Percentiles rank a stretch among this genome's conserved stretches.
Evolutionary conservation across 1,139 yeast genomes (phyloP).

Genomic region (Saccharomyces hybrid): DNA sequence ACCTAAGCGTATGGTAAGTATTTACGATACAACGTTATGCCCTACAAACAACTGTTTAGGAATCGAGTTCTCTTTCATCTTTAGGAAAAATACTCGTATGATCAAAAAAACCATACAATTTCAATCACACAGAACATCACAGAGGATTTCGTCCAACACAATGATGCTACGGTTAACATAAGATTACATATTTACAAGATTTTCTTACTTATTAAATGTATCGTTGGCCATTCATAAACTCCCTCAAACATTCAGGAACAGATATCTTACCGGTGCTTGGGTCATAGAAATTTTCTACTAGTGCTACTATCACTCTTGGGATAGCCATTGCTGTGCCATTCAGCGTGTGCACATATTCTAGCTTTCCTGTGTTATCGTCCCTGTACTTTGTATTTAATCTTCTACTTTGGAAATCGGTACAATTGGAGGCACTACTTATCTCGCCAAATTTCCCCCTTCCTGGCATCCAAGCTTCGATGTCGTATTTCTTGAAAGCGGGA

Average conservation of each 20-base stretch:
- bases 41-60: neutral
- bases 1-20: neutral
- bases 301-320: conserved; percentile 83
- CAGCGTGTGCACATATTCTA: conserved; percentile 65
- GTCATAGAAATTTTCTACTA: conserved; percentile 78
- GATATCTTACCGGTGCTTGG: conserved; percentile 44
- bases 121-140: neutral
- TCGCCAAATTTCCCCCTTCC: conserved; percentile 95
- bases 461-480: conserved; percentile 98
- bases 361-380: conserved; percentile 32
- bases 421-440: conserved; percentile 82
- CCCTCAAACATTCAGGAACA: conserved; percentile 63
- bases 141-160: neutral
- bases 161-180: neutral
- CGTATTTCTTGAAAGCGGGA: conserved; percentile 87
- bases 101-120: too few species aligned
- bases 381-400: conserved; percentile 61
- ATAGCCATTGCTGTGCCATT: conserved; percentile 97
- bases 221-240: conserved; percentile 56
- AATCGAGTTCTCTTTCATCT: neutral
- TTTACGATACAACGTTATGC: too few species aligned
- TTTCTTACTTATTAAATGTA: conserved; percentile 21
- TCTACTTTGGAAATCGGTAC: conserved; percentile 86
- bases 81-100: neutral
- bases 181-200: neutral